Base-by-base conservation (phyloP, 2,329 filamentous ascomycete genomes). In the Cladosporium sphaerospermum region DNA sequence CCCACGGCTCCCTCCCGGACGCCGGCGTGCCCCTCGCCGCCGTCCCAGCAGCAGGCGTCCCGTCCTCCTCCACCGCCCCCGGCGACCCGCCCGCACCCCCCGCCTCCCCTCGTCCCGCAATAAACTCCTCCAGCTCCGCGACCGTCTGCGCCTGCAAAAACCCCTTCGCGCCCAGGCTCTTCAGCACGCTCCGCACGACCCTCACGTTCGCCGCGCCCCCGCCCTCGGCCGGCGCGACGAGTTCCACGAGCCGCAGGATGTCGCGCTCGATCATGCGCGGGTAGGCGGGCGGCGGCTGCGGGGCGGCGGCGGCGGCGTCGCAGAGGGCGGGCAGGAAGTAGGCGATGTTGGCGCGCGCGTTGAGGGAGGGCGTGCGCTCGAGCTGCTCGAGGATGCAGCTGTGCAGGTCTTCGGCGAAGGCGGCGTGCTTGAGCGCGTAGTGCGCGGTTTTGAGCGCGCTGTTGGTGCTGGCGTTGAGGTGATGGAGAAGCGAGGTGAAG, bases 321-420 rank as follows among this genome's bases (percentile, higher is more conserved):
- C 95, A 88, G 61, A 99, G 88, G 62, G 92, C 87, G 66, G 97
- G 92, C 66, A 99, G 86, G 71, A 99, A 99, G 73, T 95, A 99
- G 87, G 99, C 95, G 69, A 99, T 97, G 69, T 99, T 99, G 55
- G 93, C 95, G 56, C 92, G 81, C 48, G 86, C 95, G 72, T 99
- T 99, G 87, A 99, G 95, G 61, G 88, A 92, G 23, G 23, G 23
- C 61, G 89, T 95, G 64, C 83, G 81, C 71, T 97, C 92, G 31
- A 99, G 79, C 71, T 97, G 92, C 73, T 99, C 93, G 41, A 99
- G 73, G 64, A 99, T 97, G 72, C 95, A 99, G 16, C 88, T 95
- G 71, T 99, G 93, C 62, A 99, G 75, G 71, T 99, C 93, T 74
- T 99, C 95, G 67, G 95, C 89, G 83, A 95, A 89, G 64, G 97